Evolutionary conservation across 140 eudicot genomes (phyloP).

Genomic region (Ambrosia hybrid): DNA sequence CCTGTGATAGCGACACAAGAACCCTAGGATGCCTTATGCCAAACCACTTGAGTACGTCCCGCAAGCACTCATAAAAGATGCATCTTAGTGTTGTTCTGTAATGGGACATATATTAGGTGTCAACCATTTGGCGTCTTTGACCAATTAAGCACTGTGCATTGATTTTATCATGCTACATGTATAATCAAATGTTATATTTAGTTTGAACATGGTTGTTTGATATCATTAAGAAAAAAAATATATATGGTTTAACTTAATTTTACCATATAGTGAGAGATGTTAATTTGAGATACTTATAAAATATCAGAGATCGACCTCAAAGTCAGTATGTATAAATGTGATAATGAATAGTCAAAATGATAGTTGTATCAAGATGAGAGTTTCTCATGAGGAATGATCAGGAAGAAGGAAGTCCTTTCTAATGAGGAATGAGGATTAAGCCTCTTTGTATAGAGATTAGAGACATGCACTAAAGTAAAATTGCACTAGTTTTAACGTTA

Average conservation of each 20-base stretch:
- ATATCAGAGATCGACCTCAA: too few species aligned
- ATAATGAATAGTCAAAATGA: too few species aligned
- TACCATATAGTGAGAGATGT: too few species aligned
- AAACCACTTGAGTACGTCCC: not conserved
- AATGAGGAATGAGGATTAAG: too few species aligned
- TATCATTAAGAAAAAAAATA: not conserved
- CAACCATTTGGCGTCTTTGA: not conserved
- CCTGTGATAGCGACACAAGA: not conserved
- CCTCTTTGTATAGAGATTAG: too few species aligned
- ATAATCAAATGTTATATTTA: not conserved
- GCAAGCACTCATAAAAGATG: not conserved
- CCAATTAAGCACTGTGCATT: not conserved
- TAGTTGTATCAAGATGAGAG: too few species aligned
- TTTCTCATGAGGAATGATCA: too few species aligned
- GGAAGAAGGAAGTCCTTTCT: too few species aligned
- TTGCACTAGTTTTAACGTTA: too few species aligned
- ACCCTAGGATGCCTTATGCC: not conserved
- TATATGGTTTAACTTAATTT: not conserved
- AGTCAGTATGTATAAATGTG: too few species aligned
- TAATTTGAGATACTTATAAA: too few species aligned
- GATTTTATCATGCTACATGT: not conserved
- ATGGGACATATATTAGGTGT: not conserved
- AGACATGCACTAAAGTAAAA: too few species aligned
- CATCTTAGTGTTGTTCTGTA: constrained; percentile 3
- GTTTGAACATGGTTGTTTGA: not conserved